Conservation (phyloP, 2,329 filamentous ascomycete species). For the Scedosporium boydii region DNA sequence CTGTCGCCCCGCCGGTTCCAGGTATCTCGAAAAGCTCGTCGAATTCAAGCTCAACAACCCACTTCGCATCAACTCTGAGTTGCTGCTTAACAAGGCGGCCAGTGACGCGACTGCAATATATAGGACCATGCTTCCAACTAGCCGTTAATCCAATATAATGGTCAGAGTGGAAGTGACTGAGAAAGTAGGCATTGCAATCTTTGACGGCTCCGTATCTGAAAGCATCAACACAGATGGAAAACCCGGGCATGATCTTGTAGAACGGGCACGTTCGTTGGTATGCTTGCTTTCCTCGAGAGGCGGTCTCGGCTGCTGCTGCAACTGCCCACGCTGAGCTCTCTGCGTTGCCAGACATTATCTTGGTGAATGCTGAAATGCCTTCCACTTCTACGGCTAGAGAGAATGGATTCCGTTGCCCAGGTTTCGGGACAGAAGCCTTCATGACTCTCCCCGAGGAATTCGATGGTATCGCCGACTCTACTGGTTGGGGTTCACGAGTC, state of each 20-base stretch:
- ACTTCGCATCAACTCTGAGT: constrained; percentile 75
- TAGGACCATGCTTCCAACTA: constrained; percentile 85
- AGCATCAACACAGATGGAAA: constrained; percentile 89
- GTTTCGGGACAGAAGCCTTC: constrained; percentile 60
- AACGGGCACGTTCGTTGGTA: constrained; percentile 92
- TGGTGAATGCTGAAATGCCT: constrained; percentile 68
- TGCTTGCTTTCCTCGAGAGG: constrained; percentile 73
- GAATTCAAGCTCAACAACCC: constrained; percentile 77
- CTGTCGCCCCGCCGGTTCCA: constrained; percentile 68
- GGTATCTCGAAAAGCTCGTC: constrained; percentile 72
- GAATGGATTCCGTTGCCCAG: constrained; percentile 75
- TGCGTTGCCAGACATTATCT: constrained; percentile 84
- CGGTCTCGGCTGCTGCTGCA: constrained; percentile 69
- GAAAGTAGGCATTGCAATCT: constrained; percentile 87
- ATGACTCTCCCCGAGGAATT: constrained; percentile 22
- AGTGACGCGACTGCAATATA: constrained; percentile 92
- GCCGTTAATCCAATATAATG: constrained; percentile 89
- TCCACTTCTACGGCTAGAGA: constrained; percentile 31
- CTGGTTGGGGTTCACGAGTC: constrained; percentile 5
- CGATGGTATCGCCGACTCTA: not conserved
- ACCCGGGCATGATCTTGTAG: constrained; percentile 94
- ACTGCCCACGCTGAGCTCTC: constrained; percentile 86
- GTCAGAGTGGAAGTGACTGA: constrained; percentile 97
- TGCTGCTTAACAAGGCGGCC: constrained; percentile 82
- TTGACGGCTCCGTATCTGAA: constrained; percentile 91